phyloP scores from a whole-genome alignment of 2,329 filamentous ascomycete genomes.

The Sordariomycetes sp. region DNA sequence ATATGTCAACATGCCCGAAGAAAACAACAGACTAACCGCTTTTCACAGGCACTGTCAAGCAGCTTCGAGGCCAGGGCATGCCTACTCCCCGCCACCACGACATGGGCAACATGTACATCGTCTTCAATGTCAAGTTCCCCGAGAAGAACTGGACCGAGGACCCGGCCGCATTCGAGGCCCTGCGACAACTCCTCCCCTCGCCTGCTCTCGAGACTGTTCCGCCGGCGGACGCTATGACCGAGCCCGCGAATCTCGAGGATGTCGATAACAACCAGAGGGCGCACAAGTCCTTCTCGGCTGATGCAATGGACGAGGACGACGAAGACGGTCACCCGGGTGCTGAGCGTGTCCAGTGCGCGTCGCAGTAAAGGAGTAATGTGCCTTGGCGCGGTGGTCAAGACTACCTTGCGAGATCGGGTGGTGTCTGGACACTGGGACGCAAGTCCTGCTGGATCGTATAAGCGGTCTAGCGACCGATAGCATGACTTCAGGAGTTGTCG shows the following conservation, averaged over 20 bases:
- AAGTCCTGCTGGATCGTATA: not conserved
- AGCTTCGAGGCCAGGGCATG: slow-evolving; percentile 96
- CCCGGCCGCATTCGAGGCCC: slow-evolving; percentile 60
- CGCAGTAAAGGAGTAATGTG: slow-evolving; percentile 49
- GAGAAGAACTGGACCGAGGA: slow-evolving; percentile 60
- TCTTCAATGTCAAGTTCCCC: slow-evolving; percentile 97
- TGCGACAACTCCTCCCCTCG: slow-evolving; percentile 77
- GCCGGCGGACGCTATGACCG: slow-evolving; percentile 79
- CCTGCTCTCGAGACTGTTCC: slow-evolving; percentile 52
- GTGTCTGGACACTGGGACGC: not conserved
- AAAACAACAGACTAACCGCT: not conserved
- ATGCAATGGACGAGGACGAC: slow-evolving; percentile 55
- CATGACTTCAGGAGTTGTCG: not conserved
- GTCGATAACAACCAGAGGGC: slow-evolving; percentile 56
- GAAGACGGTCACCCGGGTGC: slow-evolving; percentile 65
- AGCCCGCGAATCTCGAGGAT: slow-evolving; percentile 79
- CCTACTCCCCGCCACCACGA: slow-evolving; percentile 92
- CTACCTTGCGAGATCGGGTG: not conserved
- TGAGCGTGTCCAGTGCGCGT: slow-evolving; percentile 78
- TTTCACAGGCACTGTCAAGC: slow-evolving; percentile 69
- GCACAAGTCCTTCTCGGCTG: slow-evolving; percentile 55
- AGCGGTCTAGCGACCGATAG: not conserved
- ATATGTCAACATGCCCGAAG: not conserved
- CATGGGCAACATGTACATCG: slow-evolving; percentile 90
- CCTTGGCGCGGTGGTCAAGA: not conserved